Percentiles rank a stretch among this genome's conserved stretches.
phyloP scores from a whole-genome alignment of 139 green algal species.

The Micromonas commoda region DNA sequence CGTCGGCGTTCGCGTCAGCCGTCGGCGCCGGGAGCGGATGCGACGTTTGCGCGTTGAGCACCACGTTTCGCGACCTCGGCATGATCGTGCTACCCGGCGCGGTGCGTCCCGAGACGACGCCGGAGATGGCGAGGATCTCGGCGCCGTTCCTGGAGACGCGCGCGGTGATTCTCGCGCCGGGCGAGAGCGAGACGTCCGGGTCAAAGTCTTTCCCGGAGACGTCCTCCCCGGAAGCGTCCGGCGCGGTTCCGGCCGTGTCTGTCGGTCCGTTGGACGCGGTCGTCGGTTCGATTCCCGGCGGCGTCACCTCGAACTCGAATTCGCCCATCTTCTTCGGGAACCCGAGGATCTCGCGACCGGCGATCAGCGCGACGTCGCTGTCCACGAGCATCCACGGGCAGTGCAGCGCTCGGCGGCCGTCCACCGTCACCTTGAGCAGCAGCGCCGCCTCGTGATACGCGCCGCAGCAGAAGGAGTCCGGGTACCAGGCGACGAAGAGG shows the following conservation, averaged over 20 bases:
- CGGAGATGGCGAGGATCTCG: neutral
- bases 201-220: neutral
- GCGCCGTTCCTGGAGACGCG: neutral
- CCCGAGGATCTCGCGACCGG: neutral
- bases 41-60: neutral
- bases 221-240: neutral
- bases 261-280: too few species aligned
- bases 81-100: neutral
- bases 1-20: neutral
- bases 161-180: neutral
- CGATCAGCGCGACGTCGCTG: neutral
- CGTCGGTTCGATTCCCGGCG: too few species aligned
- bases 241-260: too few species aligned
- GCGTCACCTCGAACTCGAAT: neutral
- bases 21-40: neutral
- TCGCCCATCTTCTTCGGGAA: neutral
- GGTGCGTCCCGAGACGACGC: neutral
- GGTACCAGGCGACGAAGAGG: neutral
- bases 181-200: neutral
- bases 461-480: neutral
- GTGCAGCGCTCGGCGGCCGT: neutral
- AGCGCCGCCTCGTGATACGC: neutral
- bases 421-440: neutral
- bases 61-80: neutral
- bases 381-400: neutral